Conservation (phyloP, 805 yeast genomes). For the Allodekkera sacchari region DNA sequence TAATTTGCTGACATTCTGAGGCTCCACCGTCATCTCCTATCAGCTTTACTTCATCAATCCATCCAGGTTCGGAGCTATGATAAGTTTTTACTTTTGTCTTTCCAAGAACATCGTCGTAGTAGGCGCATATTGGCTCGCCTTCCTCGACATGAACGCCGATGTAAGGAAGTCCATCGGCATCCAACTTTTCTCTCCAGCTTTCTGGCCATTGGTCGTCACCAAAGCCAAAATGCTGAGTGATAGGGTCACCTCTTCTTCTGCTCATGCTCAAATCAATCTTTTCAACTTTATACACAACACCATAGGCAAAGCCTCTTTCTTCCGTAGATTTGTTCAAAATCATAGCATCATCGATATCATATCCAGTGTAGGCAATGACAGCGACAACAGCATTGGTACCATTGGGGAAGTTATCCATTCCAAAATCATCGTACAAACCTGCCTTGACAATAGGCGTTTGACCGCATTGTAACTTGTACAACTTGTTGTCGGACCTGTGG, state of each 20-base stretch:
- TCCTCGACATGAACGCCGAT: slow-evolving; percentile 84
- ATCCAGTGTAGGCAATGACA: slow-evolving; percentile 96
- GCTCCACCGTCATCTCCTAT: slow-evolving; percentile 76
- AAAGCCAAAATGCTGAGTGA: slow-evolving; percentile 89
- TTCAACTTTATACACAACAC: slow-evolving; percentile 92
- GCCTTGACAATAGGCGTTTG: slow-evolving; percentile 98
- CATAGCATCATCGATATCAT: slow-evolving; percentile 99
- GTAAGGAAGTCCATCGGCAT: slow-evolving; percentile 85
- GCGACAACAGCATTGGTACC: slow-evolving; percentile 99
- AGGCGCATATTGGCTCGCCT: slow-evolving; percentile 95
- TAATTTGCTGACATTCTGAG: slow-evolving; percentile 72
- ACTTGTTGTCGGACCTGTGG: slow-evolving; percentile 90
- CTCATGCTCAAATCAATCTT: slow-evolving; percentile 72
- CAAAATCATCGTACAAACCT: slow-evolving; percentile 86
- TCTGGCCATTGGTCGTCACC: slow-evolving; percentile 92
- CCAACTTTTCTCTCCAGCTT: slow-evolving; percentile 81
- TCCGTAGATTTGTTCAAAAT: slow-evolving; percentile 94
- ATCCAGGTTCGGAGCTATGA: slow-evolving; percentile 91
- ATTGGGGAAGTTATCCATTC: slow-evolving; percentile 97
- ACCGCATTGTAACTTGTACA: slow-evolving; percentile 88
- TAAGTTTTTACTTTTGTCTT: slow-evolving; percentile 88
- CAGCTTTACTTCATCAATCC: slow-evolving; percentile 89
- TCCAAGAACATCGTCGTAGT: slow-evolving; percentile 82
- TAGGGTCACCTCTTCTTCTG: slow-evolving; percentile 88
- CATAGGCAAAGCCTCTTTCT: slow-evolving; percentile 97